Evolutionary conservation across 2,329 filamentous ascomycete genomes (phyloP), one percentile per base, ranked within the genome.

Genomic region (Stagonosporopsis vannaccii): DNA sequence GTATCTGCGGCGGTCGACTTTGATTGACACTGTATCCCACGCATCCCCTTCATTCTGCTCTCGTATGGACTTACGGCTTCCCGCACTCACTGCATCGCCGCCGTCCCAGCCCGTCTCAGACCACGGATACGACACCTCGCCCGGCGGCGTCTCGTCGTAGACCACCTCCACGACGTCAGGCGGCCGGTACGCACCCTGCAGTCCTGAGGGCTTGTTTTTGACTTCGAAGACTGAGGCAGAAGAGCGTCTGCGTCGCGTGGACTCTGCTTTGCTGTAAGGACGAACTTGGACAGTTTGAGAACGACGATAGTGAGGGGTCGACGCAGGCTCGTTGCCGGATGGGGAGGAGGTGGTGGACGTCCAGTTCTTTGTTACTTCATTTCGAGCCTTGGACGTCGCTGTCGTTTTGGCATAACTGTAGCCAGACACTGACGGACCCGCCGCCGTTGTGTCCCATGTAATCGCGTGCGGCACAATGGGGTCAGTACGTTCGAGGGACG

Each of bases 161-260:
- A 20, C 45, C 7, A 55, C 52, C 15, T 56, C 52, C 50, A 70
- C 62, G 1, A 72, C 63, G 4, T 64, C 66, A 13, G 66, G 67
- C 0, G 60, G 22, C 25, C 51, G 56, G 56, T 74, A 71, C 5
- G 60, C 63, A 2, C n/a, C n/a, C n/a, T n/a, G n/a, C n/a, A n/a
- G n/a, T n/a, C n/a, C n/a, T n/a, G n/a, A n/a, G 66, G 60, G 15
- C 57, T 12, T 6, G n/a, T 8, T 17, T 46, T 33, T 19, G 33
- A 32, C 13, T 32, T 32, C 30, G 30, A 32, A 32, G 30, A 32
- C 7, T 13, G 30, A 32, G 12, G n/a, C 30, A n/a, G 30, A 32
- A 13, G 30, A 32, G 30, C 15, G 30, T 32, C 30, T 15, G 13
- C 30, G 4, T 15, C 13, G 13, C n/a, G 12, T 32, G 30, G 30